Conservation (phyloP, 1,284 basidiomycete genomes). For the Apiotrichum akiyoshidainum region DNA sequence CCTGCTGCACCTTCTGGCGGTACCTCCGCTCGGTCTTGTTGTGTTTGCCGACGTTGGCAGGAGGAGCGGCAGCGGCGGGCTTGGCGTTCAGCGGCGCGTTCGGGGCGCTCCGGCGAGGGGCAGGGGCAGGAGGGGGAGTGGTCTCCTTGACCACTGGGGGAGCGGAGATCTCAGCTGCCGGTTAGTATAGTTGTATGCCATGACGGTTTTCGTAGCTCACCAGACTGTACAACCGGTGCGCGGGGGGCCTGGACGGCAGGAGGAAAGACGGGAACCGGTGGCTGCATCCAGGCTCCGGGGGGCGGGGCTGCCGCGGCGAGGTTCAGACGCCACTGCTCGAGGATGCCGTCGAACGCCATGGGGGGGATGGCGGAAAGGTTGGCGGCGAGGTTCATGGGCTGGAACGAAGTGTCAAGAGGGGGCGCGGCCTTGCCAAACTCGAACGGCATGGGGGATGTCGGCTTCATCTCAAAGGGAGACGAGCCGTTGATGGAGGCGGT, state of each 20-base stretch:
- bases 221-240: not conserved
- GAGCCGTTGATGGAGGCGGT: slow-evolving; percentile 2
- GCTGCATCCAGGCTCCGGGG: slow-evolving; percentile 1
- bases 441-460: not conserved
- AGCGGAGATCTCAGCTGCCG: not conserved
- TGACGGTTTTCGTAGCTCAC: not conserved
- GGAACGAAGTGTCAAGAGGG: not conserved
- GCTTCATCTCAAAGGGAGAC: slow-evolving; percentile 5
- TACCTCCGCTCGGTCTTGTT: slow-evolving; percentile 52
- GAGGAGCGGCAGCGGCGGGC: slow-evolving; percentile 8
- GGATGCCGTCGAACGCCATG: slow-evolving; percentile 20
- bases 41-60: slow-evolving; percentile 43
- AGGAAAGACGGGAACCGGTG: not conserved
- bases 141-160: not conserved
- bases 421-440: not conserved
- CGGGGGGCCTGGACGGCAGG: not conserved
- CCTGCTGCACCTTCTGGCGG: slow-evolving; percentile 50
- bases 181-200: too few relatives aligned
- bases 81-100: slow-evolving; percentile 22
- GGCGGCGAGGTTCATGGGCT: not conserved
- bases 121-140: slow-evolving; percentile 4
- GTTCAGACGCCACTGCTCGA: slow-evolving; percentile 24
- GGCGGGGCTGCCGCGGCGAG: slow-evolving; percentile 4
- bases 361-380: slow-evolving; percentile 14
- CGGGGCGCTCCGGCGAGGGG: slow-evolving; percentile 23